Conservation (phyloP, 129 eudicot species). For the Dittrichia graveolens region DNA sequence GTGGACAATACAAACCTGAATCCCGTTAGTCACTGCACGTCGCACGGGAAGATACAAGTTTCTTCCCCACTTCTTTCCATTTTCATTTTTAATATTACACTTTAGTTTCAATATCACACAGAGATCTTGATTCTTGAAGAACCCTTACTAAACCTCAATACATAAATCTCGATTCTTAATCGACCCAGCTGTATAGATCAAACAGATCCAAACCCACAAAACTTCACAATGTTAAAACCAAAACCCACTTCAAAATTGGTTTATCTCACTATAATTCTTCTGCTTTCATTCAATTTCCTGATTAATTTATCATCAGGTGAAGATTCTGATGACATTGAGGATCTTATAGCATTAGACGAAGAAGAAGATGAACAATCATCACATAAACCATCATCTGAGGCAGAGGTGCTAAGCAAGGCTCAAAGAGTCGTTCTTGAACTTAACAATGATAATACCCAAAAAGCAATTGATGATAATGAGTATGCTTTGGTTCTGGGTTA, state of each 20-base stretch:
- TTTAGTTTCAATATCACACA: neutral
- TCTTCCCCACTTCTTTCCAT: slow-evolving; percentile 19
- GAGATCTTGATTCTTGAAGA: slow-evolving; percentile 6
- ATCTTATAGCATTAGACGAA: slow-evolving; percentile 75
- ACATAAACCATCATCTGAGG: slow-evolving; percentile 49
- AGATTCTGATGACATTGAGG: slow-evolving; percentile 62
- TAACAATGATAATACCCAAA: slow-evolving; percentile 55
- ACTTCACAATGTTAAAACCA: slow-evolving; percentile 40
- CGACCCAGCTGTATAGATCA: slow-evolving; percentile 6
- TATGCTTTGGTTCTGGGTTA: slow-evolving; percentile 77
- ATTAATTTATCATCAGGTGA: slow-evolving; percentile 31
- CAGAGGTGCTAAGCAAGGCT: slow-evolving; percentile 70
- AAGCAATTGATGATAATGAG: slow-evolving; percentile 58
- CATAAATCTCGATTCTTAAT: slow-evolving; percentile 28
- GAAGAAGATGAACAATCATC: slow-evolving; percentile 40
- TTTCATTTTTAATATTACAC: neutral
- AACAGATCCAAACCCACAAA: slow-evolving; percentile 25
- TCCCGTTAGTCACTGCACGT: slow-evolving; percentile 36
- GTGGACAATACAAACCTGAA: slow-evolving; percentile 9
- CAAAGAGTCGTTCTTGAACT: slow-evolving; percentile 80
- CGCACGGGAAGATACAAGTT: slow-evolving; percentile 30
- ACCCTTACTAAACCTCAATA: slow-evolving; percentile 8
- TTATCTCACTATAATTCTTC: slow-evolving; percentile 37
- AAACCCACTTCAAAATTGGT: slow-evolving; percentile 56
- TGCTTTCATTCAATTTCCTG: slow-evolving; percentile 40